A percentile compares a stretch with the other conserved stretches of the same genome.
These are phyloP conservation scores for Colletotrichum sublineola DNA, from an alignment of 2,329 filamentous ascomycete genomes.

Conservation along the genomic window DNA sequence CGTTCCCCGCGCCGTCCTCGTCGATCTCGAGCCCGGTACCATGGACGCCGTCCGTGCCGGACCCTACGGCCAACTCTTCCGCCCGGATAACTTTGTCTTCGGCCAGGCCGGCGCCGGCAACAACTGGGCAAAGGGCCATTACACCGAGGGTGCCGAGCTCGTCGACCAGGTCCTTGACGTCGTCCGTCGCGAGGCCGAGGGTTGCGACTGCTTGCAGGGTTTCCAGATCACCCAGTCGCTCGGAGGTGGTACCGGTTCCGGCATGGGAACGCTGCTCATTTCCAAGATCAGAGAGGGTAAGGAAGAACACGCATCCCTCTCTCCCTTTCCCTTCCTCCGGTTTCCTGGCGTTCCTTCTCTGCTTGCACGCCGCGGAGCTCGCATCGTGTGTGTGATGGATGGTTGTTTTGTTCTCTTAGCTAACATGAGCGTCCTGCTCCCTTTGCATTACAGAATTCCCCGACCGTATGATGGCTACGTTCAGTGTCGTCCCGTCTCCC, in stretches of 20 bases:
- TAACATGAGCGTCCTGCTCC: too few species aligned
- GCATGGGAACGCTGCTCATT: constrained; percentile 99
- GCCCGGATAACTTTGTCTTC: constrained; percentile 99
- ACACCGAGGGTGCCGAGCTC: constrained; percentile 99
- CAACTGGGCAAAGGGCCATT: constrained; percentile 99
- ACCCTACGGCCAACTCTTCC: constrained; percentile 99
- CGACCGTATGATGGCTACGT: constrained; percentile 99
- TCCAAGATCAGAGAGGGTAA: constrained; percentile 94
- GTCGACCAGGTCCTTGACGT: constrained; percentile 99
- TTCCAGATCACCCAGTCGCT: constrained; percentile 99
- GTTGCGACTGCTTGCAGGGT: constrained; percentile 99
- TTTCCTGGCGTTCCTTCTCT: too few species aligned
- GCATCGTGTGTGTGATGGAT: too few species aligned
- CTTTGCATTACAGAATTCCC: constrained; percentile 78
- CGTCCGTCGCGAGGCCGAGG: constrained; percentile 98
- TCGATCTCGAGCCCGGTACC: constrained; percentile 99
- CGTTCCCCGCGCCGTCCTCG: constrained; percentile 98
- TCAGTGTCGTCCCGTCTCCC: constrained; percentile 97
- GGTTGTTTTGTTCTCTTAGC: too few species aligned
- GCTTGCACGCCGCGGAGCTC: too few species aligned
- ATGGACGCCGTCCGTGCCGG: constrained; percentile 99
- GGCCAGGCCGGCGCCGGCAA: constrained; percentile 99
- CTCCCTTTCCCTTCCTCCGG: too few species aligned
- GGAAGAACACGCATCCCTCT: too few species aligned
- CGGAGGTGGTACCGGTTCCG: constrained; percentile 99